These are phyloP conservation scores for Coemansia pectinata DNA, from an alignment of 192 early-diverging fungal species.

Conservation along the genomic window DNA sequence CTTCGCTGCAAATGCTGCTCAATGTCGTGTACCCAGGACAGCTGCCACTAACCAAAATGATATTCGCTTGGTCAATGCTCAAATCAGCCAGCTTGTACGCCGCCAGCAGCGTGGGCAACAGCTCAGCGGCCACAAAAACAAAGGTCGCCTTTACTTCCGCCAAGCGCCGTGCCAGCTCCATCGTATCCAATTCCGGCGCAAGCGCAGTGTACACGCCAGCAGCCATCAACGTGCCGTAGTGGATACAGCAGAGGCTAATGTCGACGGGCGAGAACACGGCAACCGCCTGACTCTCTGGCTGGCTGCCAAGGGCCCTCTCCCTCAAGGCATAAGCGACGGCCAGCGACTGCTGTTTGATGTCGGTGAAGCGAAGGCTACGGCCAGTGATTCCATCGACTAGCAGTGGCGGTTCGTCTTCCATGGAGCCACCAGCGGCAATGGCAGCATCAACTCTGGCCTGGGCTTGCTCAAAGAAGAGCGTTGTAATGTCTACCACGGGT, in stretches of 20 bases:
- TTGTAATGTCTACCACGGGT: constrained; percentile 22
- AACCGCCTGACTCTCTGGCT: background rate
- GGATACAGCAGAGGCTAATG: constrained; percentile 20
- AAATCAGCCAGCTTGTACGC: background rate
- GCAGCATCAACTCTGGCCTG: constrained; percentile 8
- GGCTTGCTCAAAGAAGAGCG: constrained; percentile 34
- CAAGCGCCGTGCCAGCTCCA: constrained; percentile 11
- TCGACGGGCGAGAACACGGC: constrained; percentile 16
- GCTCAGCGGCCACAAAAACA: constrained; percentile 27
- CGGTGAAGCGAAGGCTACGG: constrained; percentile 12
- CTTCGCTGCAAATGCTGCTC: background rate
- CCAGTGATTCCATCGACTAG: constrained; percentile 19
- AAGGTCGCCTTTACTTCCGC: background rate
- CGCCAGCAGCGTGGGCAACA: constrained; percentile 13
- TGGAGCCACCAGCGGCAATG: background rate
- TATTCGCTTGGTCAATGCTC: background rate
- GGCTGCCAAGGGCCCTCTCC: constrained; percentile 5
- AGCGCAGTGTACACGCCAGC: constrained; percentile 27
- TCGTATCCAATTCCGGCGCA: background rate
- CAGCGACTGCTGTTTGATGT: constrained; percentile 18
- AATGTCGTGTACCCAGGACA: background rate
- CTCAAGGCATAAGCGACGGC: constrained; percentile 15
- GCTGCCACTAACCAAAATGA: constrained; percentile 8
- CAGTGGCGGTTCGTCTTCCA: constrained; percentile 11
- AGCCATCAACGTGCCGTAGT: constrained; percentile 37